These are phyloP conservation scores for Daldinia sp. DNA, from an alignment of 2,329 filamentous ascomycete genomes.

Conservation along the genomic window DNA sequence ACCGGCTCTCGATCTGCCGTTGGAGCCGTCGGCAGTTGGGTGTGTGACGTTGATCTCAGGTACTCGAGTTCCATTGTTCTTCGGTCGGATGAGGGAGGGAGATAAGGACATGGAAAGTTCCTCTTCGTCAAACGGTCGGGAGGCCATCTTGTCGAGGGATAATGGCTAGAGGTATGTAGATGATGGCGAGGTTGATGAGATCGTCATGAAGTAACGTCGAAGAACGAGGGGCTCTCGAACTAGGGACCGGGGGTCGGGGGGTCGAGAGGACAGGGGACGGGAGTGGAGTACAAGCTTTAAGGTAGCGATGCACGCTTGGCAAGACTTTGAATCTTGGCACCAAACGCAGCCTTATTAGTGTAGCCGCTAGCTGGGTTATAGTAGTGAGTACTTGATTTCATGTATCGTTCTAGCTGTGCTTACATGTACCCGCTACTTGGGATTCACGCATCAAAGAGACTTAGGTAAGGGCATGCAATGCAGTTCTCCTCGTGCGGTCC, in stretches of 20 bases:
- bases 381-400: not conserved
- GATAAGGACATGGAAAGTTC: slow-evolving; percentile 83
- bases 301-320: slow-evolving; percentile 37
- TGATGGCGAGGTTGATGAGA: slow-evolving; percentile 42
- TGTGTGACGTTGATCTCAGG: slow-evolving; percentile 55
- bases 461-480: slow-evolving; percentile 1
- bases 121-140: slow-evolving; percentile 78
- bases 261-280: slow-evolving; percentile 30
- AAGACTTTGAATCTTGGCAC: slow-evolving; percentile 32
- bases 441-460: slow-evolving; percentile 5
- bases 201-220: slow-evolving; percentile 45
- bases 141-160: slow-evolving; percentile 58
- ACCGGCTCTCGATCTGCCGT: slow-evolving; percentile 46
- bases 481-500: slow-evolving; percentile 3
- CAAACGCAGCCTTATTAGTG: slow-evolving; percentile 24
- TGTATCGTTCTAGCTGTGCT: not conserved
- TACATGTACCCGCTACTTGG: not conserved
- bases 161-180: slow-evolving; percentile 25
- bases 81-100: slow-evolving; percentile 71
- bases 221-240: slow-evolving; percentile 41
- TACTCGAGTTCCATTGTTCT: slow-evolving; percentile 53
- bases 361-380: slow-evolving; percentile 16
- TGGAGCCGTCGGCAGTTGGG: slow-evolving; percentile 48
- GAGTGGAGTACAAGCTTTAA: slow-evolving; percentile 29
- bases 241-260: slow-evolving; percentile 29